These are phyloP conservation scores for Paraphaeosphaeria minitans DNA, from an alignment of 2,329 filamentous ascomycete genomes.

Conservation along the genomic window DNA sequence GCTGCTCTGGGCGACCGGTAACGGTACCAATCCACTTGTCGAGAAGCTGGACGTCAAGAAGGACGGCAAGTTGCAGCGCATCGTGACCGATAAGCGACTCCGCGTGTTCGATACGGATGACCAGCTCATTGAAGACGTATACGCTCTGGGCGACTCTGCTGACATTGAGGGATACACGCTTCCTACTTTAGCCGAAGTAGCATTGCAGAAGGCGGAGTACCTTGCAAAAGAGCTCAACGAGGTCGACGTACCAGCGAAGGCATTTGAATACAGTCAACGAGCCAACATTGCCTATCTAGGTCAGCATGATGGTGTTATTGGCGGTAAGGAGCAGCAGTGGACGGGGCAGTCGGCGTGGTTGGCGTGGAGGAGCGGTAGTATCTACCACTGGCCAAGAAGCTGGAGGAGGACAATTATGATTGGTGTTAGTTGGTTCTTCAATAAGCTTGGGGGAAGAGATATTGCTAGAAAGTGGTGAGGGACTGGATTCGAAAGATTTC, in stretches of 20 bases:
- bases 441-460: slow-evolving; percentile 7
- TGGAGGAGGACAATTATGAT: slow-evolving; percentile 6
- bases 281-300: slow-evolving; percentile 7
- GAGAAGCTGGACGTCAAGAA: slow-evolving; percentile 3
- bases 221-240: slow-evolving; percentile 2
- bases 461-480: slow-evolving; percentile 7
- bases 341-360: slow-evolving; percentile 7
- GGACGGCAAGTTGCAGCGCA: slow-evolving; percentile 5
- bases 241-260: neutral
- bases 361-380: slow-evolving; percentile 8
- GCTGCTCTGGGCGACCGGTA: slow-evolving; percentile 7
- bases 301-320: slow-evolving; percentile 6
- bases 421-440: slow-evolving; percentile 6
- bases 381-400: slow-evolving; percentile 8
- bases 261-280: slow-evolving; percentile 1
- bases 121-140: neutral
- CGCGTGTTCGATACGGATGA: neutral
- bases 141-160: slow-evolving; percentile 7
- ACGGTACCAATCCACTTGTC: slow-evolving; percentile 2
- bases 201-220: slow-evolving; percentile 5
- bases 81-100: slow-evolving; percentile 3
- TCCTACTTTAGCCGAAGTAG: slow-evolving; percentile 5
- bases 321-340: slow-evolving; percentile 1
- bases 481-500: neutral
- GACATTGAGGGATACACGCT: slow-evolving; percentile 2